Evolutionary conservation across 2,329 filamentous ascomycete species (phyloP).

Genomic region (Sclerotinia sclerotiorum): DNA sequence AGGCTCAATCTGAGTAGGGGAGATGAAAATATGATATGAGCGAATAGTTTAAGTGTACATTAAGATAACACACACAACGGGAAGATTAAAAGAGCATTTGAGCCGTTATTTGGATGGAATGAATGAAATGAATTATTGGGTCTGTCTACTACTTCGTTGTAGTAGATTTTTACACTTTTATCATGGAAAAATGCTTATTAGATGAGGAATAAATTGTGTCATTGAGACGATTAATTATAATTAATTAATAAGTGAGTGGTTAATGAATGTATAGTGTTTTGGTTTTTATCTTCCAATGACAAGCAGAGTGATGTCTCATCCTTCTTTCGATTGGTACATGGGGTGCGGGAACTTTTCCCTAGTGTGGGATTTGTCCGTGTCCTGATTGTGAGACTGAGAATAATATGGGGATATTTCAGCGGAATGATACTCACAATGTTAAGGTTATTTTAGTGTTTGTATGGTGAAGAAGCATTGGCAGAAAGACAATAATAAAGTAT

Average conservation of each 20-base stretch:
- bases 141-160: background rate
- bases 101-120: conserved; percentile 17
- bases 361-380: background rate
- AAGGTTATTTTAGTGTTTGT: background rate
- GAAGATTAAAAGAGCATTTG: conserved; percentile 7
- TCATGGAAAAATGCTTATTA: background rate
- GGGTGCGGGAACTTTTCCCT: background rate
- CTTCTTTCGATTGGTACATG: background rate
- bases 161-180: conserved; percentile 4
- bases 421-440: background rate
- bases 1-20: conserved; percentile 50
- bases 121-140: conserved; percentile 6
- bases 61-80: background rate
- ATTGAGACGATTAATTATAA: background rate
- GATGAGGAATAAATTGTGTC: background rate
- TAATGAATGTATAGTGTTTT: background rate
- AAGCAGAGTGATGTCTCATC: background rate
- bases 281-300: background rate
- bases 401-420: too few species aligned
- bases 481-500: background rate
- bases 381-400: background rate
- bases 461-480: background rate
- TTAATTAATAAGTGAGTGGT: background rate
- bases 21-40: conserved; percentile 3
- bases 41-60: conserved; percentile 13